Conservation (phyloP, 73 alveolate species). For the Tetrahymena thermophila region DNA sequence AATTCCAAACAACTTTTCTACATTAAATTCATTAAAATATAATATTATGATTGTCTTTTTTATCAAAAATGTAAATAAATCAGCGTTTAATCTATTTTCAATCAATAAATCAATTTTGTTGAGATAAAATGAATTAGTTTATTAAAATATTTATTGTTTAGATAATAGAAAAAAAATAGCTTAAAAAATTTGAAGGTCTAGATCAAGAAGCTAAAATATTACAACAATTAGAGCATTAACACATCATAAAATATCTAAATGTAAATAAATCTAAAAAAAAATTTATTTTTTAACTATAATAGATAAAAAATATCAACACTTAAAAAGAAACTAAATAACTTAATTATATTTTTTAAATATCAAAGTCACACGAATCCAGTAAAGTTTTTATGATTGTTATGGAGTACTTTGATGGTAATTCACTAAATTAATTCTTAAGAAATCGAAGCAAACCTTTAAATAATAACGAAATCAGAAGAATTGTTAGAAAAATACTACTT, state of each 20-base stretch:
- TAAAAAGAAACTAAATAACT: no score
- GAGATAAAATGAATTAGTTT: neutral
- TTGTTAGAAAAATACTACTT: neutral
- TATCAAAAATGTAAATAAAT: no score
- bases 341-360: neutral
- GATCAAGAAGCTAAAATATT: conserved; percentile 3
- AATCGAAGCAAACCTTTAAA: neutral
- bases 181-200: neutral
- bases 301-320: no score
- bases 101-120: neutral
- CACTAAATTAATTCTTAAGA: neutral
- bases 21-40: no score
- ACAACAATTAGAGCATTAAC: neutral
- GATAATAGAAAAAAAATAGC: neutral
- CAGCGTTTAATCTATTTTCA: no score
- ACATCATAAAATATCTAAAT: neutral
- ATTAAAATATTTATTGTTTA: neutral
- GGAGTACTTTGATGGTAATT: neutral
- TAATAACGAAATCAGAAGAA: neutral
- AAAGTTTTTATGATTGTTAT: neutral
- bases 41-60: no score
- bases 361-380: neutral
- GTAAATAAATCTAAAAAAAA: neutral
- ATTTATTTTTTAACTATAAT: no score
- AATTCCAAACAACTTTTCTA: neutral